Base-by-base conservation (phyloP, 352 stramenopile genomes). In the Phytophthora vignae region DNA sequence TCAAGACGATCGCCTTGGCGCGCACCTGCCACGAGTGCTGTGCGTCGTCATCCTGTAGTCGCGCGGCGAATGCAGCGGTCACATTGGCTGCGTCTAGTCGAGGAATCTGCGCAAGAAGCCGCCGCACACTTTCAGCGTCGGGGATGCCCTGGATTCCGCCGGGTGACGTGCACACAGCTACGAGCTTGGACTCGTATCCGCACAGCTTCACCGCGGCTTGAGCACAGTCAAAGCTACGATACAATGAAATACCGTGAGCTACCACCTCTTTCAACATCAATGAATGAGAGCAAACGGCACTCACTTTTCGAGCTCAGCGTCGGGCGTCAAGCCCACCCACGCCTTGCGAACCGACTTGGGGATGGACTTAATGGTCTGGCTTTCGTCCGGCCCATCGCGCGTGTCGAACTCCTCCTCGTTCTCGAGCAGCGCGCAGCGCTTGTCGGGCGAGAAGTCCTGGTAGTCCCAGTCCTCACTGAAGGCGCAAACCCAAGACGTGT, bases 401-500 rank as follows among this genome's bases (percentile, higher is more conserved):
- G 76, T 64, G 33, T 88, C 82, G 48, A 63, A 65, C 19, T 70
- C 59, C 63, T 87, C 73, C 50, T 89, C 78, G 50, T 87, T 79
- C 4, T 89, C 84, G 0, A 91, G 75, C 48, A 91, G 62, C 14
- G 84, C 78, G 33, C 74, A 83, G n/a, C 84, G 74, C 71, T 88
- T 89, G 65, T 91, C 84, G 0, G 82, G 84, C 4, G 82, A 85
- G 52, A 91, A 91, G 64, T 88, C 81, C 61, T 90, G 84, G 60
- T 86, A 91, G 69, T 91, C 84, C 84, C 84, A 91, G 56, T 90
- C 82, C 68, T 91, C 82, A 71, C 84, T 91, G 36, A 2, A 44
- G 25, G 3, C 15, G 42, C 4, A 44, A 52, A 10, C 4, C 29
- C 29, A 9, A 10, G 29, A 33, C 0, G 6, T 9, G 29, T 33